phyloP scores from a whole-genome alignment of 2,329 filamentous ascomycete genomes.

The Lithohypha guttulata region DNA sequence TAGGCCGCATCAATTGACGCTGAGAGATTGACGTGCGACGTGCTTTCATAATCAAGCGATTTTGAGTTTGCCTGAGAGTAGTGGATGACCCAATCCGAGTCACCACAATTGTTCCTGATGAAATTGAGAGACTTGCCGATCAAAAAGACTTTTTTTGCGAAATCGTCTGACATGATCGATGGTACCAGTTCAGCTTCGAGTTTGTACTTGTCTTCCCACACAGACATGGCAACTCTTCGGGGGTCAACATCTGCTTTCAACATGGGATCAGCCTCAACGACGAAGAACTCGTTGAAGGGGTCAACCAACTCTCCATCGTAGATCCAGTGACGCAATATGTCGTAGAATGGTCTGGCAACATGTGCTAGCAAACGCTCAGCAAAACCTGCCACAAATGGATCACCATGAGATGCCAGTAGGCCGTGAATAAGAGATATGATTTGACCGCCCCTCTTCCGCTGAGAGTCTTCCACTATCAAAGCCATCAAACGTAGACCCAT shows the following conservation, averaged over 20 bases:
- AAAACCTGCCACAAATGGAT: constrained; percentile 87
- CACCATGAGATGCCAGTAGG: constrained; percentile 86
- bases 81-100: constrained; percentile 87
- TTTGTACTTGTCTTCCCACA: constrained; percentile 97
- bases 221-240: constrained; percentile 58
- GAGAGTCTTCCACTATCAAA: constrained; percentile 83
- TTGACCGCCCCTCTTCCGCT: constrained; percentile 71
- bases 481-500: constrained; percentile 92
- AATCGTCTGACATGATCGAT: constrained; percentile 83
- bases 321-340: constrained; percentile 92
- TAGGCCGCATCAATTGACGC: constrained; percentile 94
- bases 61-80: constrained; percentile 91
- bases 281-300: constrained; percentile 91
- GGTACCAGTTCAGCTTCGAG: constrained; percentile 78
- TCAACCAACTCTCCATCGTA: constrained; percentile 98
- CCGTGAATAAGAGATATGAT: constrained; percentile 87
- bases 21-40: constrained; percentile 58
- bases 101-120: constrained; percentile 87
- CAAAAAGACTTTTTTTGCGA: constrained; percentile 90
- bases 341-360: constrained; percentile 90
- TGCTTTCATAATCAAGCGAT: constrained; percentile 80
- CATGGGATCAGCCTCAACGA: constrained; percentile 63
- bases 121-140: constrained; percentile 98
- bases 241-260: constrained; percentile 40
- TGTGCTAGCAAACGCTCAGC: constrained; percentile 78